phyloP scores from a whole-genome alignment of 83 land plant species.

The Picea mariana region DNA sequence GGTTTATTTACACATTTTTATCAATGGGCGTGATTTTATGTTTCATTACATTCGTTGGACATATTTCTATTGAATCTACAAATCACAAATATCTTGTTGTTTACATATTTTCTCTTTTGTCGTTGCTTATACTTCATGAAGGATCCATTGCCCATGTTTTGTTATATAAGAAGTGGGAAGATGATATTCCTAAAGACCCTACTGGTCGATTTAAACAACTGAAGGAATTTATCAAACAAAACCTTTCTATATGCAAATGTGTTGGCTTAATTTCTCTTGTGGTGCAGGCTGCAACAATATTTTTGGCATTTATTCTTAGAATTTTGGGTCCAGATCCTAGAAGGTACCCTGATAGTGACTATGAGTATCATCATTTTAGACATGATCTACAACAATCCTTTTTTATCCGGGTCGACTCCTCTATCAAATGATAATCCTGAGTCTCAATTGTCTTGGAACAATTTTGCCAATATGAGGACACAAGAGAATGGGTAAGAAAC shows the following conservation, averaged over 20 bases:
- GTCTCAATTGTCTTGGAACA: too few species aligned
- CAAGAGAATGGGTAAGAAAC: too few species aligned
- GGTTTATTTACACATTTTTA: conserved; percentile 11
- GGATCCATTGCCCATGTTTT: neutral
- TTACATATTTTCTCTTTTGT: conserved; percentile 1
- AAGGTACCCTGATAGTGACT: neutral
- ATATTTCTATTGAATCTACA: conserved; percentile 2
- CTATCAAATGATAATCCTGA: too few species aligned
- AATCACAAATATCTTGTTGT: neutral
- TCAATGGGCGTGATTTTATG: neutral
- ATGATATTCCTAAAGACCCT: conserved; percentile 6
- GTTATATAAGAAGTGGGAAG: conserved; percentile 1
- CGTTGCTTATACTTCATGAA: conserved; percentile 1
- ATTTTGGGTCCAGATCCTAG: neutral
- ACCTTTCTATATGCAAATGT: neutral
- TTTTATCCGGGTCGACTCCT: too few species aligned
- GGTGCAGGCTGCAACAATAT: neutral
- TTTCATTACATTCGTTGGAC: neutral
- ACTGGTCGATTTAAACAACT: neutral
- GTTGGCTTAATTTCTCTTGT: neutral
- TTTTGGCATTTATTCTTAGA: conserved; percentile 12
- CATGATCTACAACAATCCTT: too few species aligned
- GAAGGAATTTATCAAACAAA: conserved; percentile 8
- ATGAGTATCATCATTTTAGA: neutral
- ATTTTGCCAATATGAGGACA: too few species aligned